Evolutionary conservation across 805 yeast species (phyloP).

Genomic region (Metschnikowia drakensbergensis): DNA sequence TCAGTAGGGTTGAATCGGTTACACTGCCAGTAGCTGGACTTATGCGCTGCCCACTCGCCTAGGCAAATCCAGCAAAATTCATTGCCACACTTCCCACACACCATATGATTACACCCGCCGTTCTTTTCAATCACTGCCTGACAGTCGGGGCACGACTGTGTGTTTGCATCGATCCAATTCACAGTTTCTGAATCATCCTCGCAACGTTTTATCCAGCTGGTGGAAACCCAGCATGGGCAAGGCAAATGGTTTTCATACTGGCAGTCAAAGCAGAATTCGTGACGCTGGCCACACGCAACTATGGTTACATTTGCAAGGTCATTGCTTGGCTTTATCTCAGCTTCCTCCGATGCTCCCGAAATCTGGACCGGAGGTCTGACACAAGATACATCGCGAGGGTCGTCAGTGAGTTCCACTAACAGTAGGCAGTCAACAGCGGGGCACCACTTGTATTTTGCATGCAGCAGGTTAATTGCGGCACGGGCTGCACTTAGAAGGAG

Average conservation of each 20-base stretch:
- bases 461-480: slow-evolving; percentile 9
- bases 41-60: slow-evolving; percentile 72
- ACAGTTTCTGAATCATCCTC: slow-evolving; percentile 84
- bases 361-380: slow-evolving; percentile 14
- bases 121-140: slow-evolving; percentile 76
- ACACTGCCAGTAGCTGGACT: slow-evolving; percentile 62
- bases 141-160: slow-evolving; percentile 86
- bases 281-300: slow-evolving; percentile 63
- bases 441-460: slow-evolving; percentile 64
- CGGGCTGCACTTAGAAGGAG: slow-evolving; percentile 15
- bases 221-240: slow-evolving; percentile 68
- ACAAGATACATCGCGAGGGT: slow-evolving; percentile 8
- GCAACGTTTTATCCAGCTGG: slow-evolving; percentile 73
- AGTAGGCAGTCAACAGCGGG: slow-evolving; percentile 78
- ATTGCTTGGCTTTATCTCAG: slow-evolving; percentile 5
- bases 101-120: slow-evolving; percentile 98
- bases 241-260: slow-evolving; percentile 77
- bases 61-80: slow-evolving; percentile 95
- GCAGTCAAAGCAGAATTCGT: slow-evolving; percentile 78
- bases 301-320: slow-evolving; percentile 47
- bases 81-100: slow-evolving; percentile 68
- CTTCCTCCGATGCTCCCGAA: background rate
- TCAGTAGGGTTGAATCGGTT: slow-evolving; percentile 41
- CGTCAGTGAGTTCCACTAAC: slow-evolving; percentile 40
- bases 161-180: slow-evolving; percentile 81